Evolutionary conservation across 352 stramenopile species (phyloP), one percentile per base, ranked within the genome.

Genomic region (Phytophthora cryptogea): DNA sequence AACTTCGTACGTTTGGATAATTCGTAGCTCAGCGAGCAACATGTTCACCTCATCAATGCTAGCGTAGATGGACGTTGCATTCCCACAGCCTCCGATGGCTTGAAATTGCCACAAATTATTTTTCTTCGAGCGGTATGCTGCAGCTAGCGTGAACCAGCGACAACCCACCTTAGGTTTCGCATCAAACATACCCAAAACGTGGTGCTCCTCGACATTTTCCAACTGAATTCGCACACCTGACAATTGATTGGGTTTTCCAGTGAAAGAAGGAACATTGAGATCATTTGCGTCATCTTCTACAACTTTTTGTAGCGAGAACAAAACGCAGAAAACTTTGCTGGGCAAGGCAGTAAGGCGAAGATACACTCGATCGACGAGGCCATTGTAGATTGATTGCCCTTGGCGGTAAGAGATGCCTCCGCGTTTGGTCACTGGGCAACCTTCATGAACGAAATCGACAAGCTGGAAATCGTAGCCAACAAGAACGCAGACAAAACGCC

Each of bases 1-100:
- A 23, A 90, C 61, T 52, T 88, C 74, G 31, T 90, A 90, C 0
- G 74, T 70, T 53, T 87, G 78, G 9, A 88, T 73, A n/a, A 90
- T 87, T 35, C 70, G 55, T 9, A 70, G 52, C 28, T 76, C 66
- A 5, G 72, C 66, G 3, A 90, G 72, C 8, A 86, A 45, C 3
- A 51, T 40, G 45, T 88, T 81, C n/a, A 90, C 59, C 17, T 78
- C 72, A 26, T 86, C 72, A 5, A 90, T 63, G 31, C 76, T 69
- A 8, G 58, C 54, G 17, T 83, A 75, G 27, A 90, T 85, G 0
- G 78, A 83, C 17, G 70, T 59, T 11, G 80, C 74, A 46, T 75
- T 54, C 5, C 72, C 68, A 17, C 48, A 72, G 0, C 59, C 51
- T 27, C 76, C 75, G 8, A 90, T 67, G 1, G 74, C 72, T 32